Evolutionary conservation across 2,329 filamentous ascomycete species (phyloP), one percentile per base, ranked within the genome.

Genomic region (Epichloe brachyelytri): DNA sequence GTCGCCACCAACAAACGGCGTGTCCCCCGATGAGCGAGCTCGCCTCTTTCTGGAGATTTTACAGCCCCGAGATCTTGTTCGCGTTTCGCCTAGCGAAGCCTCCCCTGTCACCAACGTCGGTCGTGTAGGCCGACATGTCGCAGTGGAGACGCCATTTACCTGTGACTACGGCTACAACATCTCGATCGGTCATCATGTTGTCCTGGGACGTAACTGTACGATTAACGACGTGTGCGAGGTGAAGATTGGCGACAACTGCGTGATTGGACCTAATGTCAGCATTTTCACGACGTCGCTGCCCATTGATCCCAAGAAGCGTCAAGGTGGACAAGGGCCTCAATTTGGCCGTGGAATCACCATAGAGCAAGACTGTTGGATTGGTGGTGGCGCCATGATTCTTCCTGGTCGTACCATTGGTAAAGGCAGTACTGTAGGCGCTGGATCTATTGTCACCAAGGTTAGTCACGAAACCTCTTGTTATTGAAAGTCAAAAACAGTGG

Each of bases 151-250:
- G 3, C 91, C 91, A 0, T 97, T 98, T 65, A 83, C 77, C 45
- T 96, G 91, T 64, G 89, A 96, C 61, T 96, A 96, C 62, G 93
- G 93, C 0, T 97, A 95, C 70, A 97, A 98, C 65, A 85, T 97
- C 59, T 78, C 79, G 46, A 86, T 98, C 57, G 90, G 87, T 12
- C 84, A 90, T 58, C 83, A 93, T 56, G 88, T 94, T 3, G 79
- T 83, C 51, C 86, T 98, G 57, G 87, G 85, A 17, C 79, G 86
- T 51, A 86, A 88, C 60, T 96, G 90, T 66, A 83, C 82, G 26
- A 84, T 97, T 62, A 80, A 90, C 51, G 93, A 98, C 64, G 83
- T 89, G n/a, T 86, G 83, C 63, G 77, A 83, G 56, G 85, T 97
- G 54, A 81, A 74, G 45, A 89, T 97, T 60, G 90, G 90, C 3